Conservation (phyloP, 2,329 filamentous ascomycete genomes). For the Cytospora piceicola region DNA sequence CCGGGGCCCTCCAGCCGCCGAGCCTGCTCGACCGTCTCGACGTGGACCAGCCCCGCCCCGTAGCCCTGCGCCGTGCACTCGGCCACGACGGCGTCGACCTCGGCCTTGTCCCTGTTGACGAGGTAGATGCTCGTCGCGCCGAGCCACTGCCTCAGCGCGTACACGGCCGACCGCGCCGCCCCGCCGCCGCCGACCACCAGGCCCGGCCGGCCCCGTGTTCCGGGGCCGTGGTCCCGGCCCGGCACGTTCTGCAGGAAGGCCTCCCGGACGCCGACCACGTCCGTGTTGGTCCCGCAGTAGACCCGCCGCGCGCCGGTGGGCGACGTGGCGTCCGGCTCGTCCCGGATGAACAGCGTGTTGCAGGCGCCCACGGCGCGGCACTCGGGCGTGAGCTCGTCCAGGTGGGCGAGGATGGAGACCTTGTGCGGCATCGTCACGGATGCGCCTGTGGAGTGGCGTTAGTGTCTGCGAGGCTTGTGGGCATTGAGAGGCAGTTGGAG, state of each 20-base stretch:
- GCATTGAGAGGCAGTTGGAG: not conserved
- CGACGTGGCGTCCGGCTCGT: constrained; percentile 42
- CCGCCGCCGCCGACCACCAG: constrained; percentile 79
- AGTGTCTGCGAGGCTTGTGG: not conserved
- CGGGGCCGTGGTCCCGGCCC: constrained; percentile 45
- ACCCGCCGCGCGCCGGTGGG: constrained; percentile 46
- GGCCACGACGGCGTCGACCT: constrained; percentile 68
- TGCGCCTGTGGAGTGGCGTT: constrained; percentile 52
- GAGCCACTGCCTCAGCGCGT: constrained; percentile 73
- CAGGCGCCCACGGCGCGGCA: constrained; percentile 75
- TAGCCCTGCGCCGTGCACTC: constrained; percentile 66
- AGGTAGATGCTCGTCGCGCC: constrained; percentile 72
- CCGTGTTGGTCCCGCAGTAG: constrained; percentile 78
- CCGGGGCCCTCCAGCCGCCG: constrained; percentile 60
- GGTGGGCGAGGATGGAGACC: constrained; percentile 71
- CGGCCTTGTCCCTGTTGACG: constrained; percentile 71
- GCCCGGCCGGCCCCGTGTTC: constrained; percentile 64
- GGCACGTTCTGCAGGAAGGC: constrained; percentile 64
- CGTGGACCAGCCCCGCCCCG: constrained; percentile 62
- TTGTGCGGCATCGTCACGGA: constrained; percentile 87
- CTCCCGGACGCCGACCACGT: constrained; percentile 77
- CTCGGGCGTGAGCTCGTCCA: constrained; percentile 75
- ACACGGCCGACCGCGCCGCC: constrained; percentile 77
- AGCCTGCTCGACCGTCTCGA: constrained; percentile 66
- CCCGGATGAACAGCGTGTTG: constrained; percentile 75